Evolutionary conservation across 805 yeast species (phyloP).

Genomic region (fission yeast (Schizosaccharomyces pombe)): DNA sequence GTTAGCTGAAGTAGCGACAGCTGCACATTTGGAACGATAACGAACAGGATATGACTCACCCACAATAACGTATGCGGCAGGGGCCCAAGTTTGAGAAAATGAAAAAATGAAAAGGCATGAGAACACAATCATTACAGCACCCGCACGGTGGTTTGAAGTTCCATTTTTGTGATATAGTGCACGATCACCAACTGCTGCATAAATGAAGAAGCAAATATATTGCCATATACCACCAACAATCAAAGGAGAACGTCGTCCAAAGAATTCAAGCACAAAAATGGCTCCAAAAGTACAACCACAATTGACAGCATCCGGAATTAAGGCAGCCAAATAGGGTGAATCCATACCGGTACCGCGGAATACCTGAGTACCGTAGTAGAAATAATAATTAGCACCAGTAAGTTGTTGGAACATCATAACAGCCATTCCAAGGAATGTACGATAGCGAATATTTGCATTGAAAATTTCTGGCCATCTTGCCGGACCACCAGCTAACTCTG

Average conservation of each 20-base stretch:
- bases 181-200: conserved; percentile 24
- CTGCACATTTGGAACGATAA: conserved; percentile 16
- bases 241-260: conserved; percentile 28
- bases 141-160: conserved; percentile 19
- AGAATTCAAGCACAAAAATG: conserved; percentile 25
- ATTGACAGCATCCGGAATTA: conserved; percentile 31
- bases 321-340: conserved; percentile 22
- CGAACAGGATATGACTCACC: conserved; percentile 27
- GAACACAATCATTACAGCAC: conserved; percentile 27
- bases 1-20: conserved; percentile 22
- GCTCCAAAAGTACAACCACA: conserved; percentile 28
- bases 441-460: conserved; percentile 19
- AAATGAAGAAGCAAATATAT: conserved; percentile 30
- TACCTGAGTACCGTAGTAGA: conserved; percentile 38
- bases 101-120: conserved; percentile 28
- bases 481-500: conserved; percentile 26
- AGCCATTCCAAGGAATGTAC: conserved; percentile 21
- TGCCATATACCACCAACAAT: conserved; percentile 26
- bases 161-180: conserved; percentile 16
- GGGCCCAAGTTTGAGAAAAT: conserved; percentile 37
- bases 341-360: conserved; percentile 18
- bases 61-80: conserved; percentile 25
- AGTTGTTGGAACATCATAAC: conserved; percentile 35
- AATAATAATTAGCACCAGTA: conserved; percentile 43
- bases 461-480: conserved; percentile 30